Base-by-base conservation (phyloP, 2,329 filamentous ascomycete genomes). In the Cryphonectria radicalis region DNA sequence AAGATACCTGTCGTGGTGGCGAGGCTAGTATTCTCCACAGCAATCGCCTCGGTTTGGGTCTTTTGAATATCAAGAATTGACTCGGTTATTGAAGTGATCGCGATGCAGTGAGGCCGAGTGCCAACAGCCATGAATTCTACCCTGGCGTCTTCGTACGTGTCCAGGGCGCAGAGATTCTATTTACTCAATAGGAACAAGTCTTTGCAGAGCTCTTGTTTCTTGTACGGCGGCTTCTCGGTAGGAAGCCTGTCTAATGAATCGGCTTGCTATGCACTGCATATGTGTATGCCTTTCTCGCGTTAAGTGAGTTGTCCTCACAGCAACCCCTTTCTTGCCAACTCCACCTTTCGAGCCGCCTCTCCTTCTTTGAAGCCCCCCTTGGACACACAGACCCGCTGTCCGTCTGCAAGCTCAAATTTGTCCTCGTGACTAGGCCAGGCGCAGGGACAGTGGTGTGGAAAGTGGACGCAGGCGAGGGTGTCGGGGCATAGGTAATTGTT, bases 371-470 rank as follows among this genome's bases (percentile, higher is more conserved):
- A 94, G 0, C 93, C 93, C 1, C 92, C 92, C 77, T 90, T 93
- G 62, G 90, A 93, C 0, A 92, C 85, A 77, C 93, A 96, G 63
- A 94, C 84, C 57, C 91, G 88, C 75, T 90, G 89, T 0, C 93
- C 93, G 4, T 95, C 92, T 6, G 86, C 89, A 42, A 91, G 77
- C 81, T 92, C 93, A 74, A 94, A 88, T 79, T 96, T 96, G 75
- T 95, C 93, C 78, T 95, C 91, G 73, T 92, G 85, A 11, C 85
- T 82, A 1, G 92, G 90, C 84, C 92, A 97, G 1, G 94, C 87
- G 83, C 96, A 99, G 40, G 96, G 96, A 82, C 96, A 99, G 82
- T 99, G 96, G 80, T 98, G 95, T 1, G 96, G 95, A 83, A 97
- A 96, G 80, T 97, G 92, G 8, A 99, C 96, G 84, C 96, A 99